Conservation (phyloP, 257 asterid species). For the Hygrophila difformis region DNA sequence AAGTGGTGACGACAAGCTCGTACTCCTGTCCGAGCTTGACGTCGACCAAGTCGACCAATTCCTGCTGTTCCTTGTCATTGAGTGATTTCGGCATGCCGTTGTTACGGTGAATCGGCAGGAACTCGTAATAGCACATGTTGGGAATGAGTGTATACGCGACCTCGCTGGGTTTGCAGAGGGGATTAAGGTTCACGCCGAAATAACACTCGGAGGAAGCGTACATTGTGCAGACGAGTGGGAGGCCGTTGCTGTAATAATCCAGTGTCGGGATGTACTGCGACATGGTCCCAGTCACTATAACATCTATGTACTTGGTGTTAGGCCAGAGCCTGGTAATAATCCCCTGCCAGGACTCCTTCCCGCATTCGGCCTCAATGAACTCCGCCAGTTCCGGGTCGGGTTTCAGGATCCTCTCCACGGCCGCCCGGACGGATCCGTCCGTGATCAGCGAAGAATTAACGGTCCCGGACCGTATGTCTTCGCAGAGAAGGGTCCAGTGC, state of each 20-base stretch:
- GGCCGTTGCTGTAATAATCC: constrained; percentile 46
- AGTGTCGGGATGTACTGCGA: constrained; percentile 63
- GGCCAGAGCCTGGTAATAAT: constrained; percentile 61
- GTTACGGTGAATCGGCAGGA: constrained; percentile 42
- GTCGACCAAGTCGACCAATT: constrained; percentile 48
- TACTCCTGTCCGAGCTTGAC: constrained; percentile 59
- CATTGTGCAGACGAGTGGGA: constrained; percentile 66
- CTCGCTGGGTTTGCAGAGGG: constrained; percentile 48
- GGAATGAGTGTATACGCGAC: constrained; percentile 63
- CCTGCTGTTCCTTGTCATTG: constrained; percentile 46
- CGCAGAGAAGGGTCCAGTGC: constrained; percentile 37
- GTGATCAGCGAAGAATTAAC: constrained; percentile 31
- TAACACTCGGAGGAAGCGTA: constrained; percentile 69
- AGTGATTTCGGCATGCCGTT: constrained; percentile 42
- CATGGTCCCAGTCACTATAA: constrained; percentile 69
- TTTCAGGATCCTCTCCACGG: constrained; percentile 34
- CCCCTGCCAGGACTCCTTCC: constrained; percentile 43
- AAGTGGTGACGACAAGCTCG: constrained; percentile 63
- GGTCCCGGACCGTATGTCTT: constrained; percentile 42
- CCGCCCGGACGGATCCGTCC: constrained; percentile 37
- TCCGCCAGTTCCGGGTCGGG: constrained; percentile 45
- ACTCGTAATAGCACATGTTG: constrained; percentile 57
- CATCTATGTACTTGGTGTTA: constrained; percentile 55
- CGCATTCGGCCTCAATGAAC: constrained; percentile 43
- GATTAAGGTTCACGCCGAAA: constrained; percentile 56